A percentile compares a stretch with the other conserved stretches of the same genome.
These are phyloP conservation scores for Xylaria sp. DNA, from an alignment of 2,329 filamentous ascomycete species.

Conservation along the genomic window DNA sequence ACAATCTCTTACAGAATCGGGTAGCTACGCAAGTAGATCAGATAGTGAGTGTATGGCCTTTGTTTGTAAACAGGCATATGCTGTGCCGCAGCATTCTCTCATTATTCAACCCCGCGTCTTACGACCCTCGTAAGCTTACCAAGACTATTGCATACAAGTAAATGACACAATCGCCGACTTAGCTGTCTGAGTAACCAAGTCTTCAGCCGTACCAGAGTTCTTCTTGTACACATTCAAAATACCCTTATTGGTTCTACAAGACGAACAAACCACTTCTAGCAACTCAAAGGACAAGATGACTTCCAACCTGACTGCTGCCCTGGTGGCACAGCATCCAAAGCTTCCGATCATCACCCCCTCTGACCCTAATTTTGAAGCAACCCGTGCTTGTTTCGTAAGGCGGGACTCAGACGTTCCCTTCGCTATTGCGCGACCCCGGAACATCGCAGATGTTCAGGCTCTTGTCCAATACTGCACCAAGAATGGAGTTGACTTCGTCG, in stretches of 20 bases:
- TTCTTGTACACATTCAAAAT: background rate
- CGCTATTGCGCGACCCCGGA: constrained; percentile 42
- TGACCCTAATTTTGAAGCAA: constrained; percentile 38
- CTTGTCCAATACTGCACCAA: constrained; percentile 39
- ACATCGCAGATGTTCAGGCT: constrained; percentile 37
- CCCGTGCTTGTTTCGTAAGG: constrained; percentile 35
- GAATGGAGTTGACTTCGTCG: constrained; percentile 42
- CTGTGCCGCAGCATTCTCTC: background rate
- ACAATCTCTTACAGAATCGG: too few species aligned
- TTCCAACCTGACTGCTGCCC: constrained; percentile 8
- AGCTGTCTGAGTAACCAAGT: background rate
- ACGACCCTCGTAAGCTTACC: background rate
- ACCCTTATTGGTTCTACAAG: background rate
- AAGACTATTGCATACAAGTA: background rate
- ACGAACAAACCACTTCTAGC: background rate
- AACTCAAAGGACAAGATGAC: constrained; percentile 1
- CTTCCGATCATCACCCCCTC: constrained; percentile 24
- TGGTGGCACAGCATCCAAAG: constrained; percentile 4
- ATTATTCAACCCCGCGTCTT: background rate
- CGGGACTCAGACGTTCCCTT: constrained; percentile 27
- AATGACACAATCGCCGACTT: background rate
- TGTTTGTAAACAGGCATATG: background rate
- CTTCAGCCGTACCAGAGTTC: background rate
- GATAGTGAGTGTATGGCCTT: background rate
- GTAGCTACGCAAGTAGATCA: background rate